A percentile compares a stretch with the other conserved stretches of the same genome.
These are phyloP conservation scores for Silene coronaria DNA, from an alignment of 179 eudicot genomes.

Conservation along the genomic window DNA sequence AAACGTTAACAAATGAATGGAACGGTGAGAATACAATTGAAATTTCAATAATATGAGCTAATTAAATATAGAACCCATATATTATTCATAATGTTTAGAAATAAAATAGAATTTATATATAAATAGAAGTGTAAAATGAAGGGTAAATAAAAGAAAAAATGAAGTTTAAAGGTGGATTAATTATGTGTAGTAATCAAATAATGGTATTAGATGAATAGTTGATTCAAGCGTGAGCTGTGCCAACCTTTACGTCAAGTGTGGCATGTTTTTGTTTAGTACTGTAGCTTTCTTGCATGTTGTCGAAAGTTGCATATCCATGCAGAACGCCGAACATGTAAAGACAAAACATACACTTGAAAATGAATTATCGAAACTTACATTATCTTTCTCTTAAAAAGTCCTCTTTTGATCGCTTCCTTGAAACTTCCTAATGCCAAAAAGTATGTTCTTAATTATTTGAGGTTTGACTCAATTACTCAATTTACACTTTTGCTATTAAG, in stretches of 20 bases:
- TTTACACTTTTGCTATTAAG: not conserved
- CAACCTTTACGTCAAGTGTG: not conserved
- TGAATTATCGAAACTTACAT: not conserved
- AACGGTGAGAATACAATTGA: no score
- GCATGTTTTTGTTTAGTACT: no score
- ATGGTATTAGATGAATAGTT: no score
- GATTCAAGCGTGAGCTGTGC: not conserved
- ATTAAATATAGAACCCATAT: no score
- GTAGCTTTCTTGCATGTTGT: not conserved
- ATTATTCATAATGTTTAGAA: no score
- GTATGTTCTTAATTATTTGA: not conserved
- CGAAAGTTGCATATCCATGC: not conserved
- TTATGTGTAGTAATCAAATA: no score
- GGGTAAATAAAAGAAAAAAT: no score
- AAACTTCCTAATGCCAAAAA: constrained; percentile 15
- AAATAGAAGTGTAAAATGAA: no score
- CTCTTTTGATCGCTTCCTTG: constrained; percentile 1
- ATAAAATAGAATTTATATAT: no score
- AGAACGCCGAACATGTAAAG: not conserved
- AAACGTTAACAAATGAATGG: no score
- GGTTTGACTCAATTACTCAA: constrained; percentile 21
- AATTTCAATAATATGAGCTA: no score
- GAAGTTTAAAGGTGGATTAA: no score
- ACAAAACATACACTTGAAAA: constrained; percentile 8
- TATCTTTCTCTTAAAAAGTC: not conserved